Percentiles rank a stretch among this genome's conserved stretches.
Evolutionary conservation across 208 protist genomes (phyloP).

Genomic region (Acanthamoeba lenticulata): DNA sequence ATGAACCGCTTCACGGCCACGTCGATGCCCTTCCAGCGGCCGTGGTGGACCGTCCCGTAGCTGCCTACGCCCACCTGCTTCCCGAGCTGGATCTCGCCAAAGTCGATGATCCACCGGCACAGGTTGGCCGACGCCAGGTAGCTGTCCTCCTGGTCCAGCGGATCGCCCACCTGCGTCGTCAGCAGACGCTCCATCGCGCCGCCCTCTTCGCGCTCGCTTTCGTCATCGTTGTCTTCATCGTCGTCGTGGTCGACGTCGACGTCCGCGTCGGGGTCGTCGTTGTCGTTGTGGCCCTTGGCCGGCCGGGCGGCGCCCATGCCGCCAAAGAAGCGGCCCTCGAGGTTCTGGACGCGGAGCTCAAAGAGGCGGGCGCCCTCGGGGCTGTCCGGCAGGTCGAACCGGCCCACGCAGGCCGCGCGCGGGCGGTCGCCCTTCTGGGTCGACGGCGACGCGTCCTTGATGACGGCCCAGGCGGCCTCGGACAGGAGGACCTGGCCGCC

Average conservation of each 20-base stretch:
- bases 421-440: neutral
- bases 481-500: conserved; percentile 53
- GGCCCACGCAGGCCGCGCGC: neutral
- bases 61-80: no score
- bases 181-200: no score
- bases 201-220: no score
- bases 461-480: neutral
- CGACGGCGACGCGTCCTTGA: neutral
- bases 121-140: no score
- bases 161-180: no score
- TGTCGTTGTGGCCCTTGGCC: neutral
- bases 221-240: neutral
- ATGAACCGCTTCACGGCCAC: no score
- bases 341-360: neutral
- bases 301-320: neutral
- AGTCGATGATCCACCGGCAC: no score
- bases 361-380: neutral
- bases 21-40: no score
- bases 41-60: no score
- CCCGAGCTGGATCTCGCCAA: no score
- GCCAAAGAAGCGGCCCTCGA: neutral
- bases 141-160: no score
- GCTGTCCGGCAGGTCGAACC: neutral
- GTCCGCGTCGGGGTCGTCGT: neutral
- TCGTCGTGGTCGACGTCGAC: neutral